Evolutionary conservation across 2,329 filamentous ascomycete species (phyloP), one percentile per base, ranked within the genome.

Genomic region (Colletotrichum australisinense): DNA sequence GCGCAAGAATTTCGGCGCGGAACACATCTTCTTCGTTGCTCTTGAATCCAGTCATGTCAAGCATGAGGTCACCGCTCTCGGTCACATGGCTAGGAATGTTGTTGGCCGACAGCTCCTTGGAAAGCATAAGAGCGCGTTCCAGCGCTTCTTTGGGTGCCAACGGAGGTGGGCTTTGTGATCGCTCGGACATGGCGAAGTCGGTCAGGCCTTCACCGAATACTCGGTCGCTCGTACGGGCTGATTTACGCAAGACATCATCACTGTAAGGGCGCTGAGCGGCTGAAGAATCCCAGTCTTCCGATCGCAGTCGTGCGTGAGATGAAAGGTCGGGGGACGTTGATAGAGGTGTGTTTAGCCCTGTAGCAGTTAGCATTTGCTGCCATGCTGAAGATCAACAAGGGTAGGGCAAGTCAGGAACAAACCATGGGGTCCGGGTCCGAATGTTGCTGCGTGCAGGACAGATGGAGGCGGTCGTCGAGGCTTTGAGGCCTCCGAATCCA

Each of bases 11-110:
- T 82, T 99, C 97, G 22, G 97, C 96, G 59, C 94, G 92, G 67
- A 98, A 88, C 6, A 96, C 94, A 77, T 98, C 95, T 78, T 97
- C 95, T 77, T 98, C 96, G 79, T 92, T 97, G 81, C 93, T 94
- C 83, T 98, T 98, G 85, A 98, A 98, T 0, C 95, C 95, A 0
- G 95, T 95, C 95, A 99, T 98, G 81, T 99, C 97, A 65, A 99
- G 86, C 95, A 98, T 98, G 68, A 99, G 86, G 82, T 99, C 97
- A 19, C 97, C 97, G 0, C 91, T 93, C 70, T 97, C 95, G 1
- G 93, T 98, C n/a, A 99, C 92, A 76, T 94, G 93, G 70, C 93
- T 97, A 6, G 95, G 95, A 72, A 99, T 98, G 79, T 98, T 98
- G 60, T 94, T 97, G 3, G 91, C 93, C 58, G 94, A 94, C 3